A percentile compares a stretch with the other conserved stretches of the same genome.
phyloP scores from a whole-genome alignment of 2,329 filamentous ascomycete genomes.

The Claviceps monticola region DNA sequence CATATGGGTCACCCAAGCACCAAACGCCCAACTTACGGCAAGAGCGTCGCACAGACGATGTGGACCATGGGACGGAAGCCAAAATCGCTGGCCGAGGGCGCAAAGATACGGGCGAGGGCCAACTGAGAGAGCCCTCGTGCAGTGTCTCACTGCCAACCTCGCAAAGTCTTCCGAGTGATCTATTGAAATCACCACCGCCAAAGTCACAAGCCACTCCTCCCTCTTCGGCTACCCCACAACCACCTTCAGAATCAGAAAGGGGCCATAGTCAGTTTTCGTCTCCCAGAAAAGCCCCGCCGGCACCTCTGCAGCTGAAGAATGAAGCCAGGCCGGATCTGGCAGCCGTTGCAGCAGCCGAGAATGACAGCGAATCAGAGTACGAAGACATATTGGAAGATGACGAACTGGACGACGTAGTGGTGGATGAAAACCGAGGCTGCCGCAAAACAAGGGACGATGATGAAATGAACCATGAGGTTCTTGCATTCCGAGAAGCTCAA shows the following conservation, averaged over 20 bases:
- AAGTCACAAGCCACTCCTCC: conserved; percentile 29
- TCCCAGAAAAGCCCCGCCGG: conserved; percentile 69
- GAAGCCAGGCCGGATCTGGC: conserved; percentile 12
- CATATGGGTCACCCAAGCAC: conserved; percentile 29
- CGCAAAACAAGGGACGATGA: conserved; percentile 81
- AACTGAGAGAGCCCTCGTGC: conserved; percentile 33
- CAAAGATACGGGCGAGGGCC: conserved; percentile 29
- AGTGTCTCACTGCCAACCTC: conserved; percentile 41
- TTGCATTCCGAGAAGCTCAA: conserved; percentile 54
- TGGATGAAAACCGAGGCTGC: conserved; percentile 52
- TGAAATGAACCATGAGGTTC: conserved; percentile 59
- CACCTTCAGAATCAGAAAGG: conserved; percentile 30
- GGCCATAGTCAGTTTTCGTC: conserved; percentile 39
- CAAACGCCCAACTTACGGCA: conserved; percentile 43
- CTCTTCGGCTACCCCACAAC: conserved; percentile 26
- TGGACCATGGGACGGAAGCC: conserved; percentile 40
- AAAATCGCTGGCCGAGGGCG: conserved; percentile 30
- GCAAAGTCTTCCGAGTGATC: conserved; percentile 37
- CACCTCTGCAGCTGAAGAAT: conserved; percentile 56
- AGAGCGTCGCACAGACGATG: conserved; percentile 44
- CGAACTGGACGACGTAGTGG: conserved; percentile 41
- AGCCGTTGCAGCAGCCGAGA: conserved; percentile 31
- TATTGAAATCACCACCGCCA: conserved; percentile 39
- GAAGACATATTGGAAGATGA: conserved; percentile 55
- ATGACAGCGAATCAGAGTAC: conserved; percentile 66